These are phyloP conservation scores for Neurospora sp. DNA, from an alignment of 2,329 filamentous ascomycete genomes.

Conservation along the genomic window DNA sequence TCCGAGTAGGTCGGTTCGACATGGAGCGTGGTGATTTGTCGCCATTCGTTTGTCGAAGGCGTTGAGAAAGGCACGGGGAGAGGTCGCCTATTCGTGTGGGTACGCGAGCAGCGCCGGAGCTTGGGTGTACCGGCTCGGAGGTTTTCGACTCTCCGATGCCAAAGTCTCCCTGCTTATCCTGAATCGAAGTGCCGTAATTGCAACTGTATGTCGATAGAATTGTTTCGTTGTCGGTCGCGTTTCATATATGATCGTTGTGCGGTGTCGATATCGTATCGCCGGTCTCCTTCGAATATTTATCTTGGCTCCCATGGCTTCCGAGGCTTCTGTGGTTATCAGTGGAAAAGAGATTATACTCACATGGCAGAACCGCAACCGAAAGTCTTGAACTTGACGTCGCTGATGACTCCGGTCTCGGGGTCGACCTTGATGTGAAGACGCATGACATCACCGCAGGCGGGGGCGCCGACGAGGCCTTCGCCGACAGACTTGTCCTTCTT, in stretches of 20 bases:
- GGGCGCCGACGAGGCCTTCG: constrained; percentile 84
- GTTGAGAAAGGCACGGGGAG: not conserved
- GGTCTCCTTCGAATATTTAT: not conserved
- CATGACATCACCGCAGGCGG: constrained; percentile 78
- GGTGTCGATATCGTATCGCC: not conserved
- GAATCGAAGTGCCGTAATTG: not conserved
- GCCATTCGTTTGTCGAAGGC: not conserved
- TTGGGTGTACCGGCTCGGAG: not conserved
- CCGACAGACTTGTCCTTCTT: constrained; percentile 78
- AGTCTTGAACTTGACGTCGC: constrained; percentile 96
- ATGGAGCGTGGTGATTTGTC: not conserved
- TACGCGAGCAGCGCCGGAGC: not conserved
- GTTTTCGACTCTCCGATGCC: not conserved
- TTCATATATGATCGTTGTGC: not conserved
- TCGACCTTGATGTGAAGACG: constrained; percentile 91
- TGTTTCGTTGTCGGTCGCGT: not conserved
- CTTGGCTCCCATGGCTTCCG: not conserved
- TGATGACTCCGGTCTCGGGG: constrained; percentile 76
- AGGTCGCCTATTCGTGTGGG: not conserved
- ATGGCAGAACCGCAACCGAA: constrained; percentile 94
- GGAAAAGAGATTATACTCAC: constrained; percentile 14
- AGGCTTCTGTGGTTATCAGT: not conserved
- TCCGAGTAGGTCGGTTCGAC: not conserved
- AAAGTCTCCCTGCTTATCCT: not conserved
- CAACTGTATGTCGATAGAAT: not conserved